Conservation (phyloP, 1,139 yeast genomes). For the Kodamaea suecica region DNA sequence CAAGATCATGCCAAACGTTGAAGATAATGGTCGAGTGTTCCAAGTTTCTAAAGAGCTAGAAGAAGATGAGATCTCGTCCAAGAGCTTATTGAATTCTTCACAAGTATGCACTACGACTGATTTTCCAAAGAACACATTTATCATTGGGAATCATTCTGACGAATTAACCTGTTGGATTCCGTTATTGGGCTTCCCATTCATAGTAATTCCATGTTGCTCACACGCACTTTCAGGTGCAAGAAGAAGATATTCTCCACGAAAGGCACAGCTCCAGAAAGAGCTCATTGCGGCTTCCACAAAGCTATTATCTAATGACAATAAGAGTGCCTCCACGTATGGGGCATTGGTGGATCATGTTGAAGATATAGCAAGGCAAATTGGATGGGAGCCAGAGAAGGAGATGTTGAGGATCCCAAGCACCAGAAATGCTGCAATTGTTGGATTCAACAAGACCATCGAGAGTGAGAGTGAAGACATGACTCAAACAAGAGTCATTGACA, state of each 20-base stretch:
- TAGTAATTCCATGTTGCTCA: constrained; percentile 95
- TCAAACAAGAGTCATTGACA: constrained; percentile 48
- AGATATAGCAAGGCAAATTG: constrained; percentile 59
- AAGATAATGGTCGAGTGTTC: constrained; percentile 60
- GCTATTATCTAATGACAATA: constrained; percentile 4
- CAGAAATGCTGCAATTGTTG: constrained; percentile 86
- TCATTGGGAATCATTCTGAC: constrained; percentile 94
- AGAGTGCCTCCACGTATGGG: constrained; percentile 60
- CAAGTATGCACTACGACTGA: constrained; percentile 63
- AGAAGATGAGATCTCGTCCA: constrained; percentile 20
- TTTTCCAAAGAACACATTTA: constrained; percentile 66
- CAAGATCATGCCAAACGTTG: constrained; percentile 49
- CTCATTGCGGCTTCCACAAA: constrained; percentile 5
- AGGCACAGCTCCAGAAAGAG: constrained; percentile 8
- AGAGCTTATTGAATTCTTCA: constrained; percentile 51
- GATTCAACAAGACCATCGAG: constrained; percentile 38
- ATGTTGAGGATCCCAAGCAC: constrained; percentile 93
- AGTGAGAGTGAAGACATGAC: constrained; percentile 27
- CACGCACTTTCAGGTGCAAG: constrained; percentile 79
- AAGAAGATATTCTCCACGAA: constrained; percentile 55
- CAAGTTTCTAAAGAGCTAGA: constrained; percentile 30
- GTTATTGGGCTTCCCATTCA: constrained; percentile 75
- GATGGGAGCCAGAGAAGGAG: constrained; percentile 85
- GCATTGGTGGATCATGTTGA: constrained; percentile 84
- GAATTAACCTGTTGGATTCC: constrained; percentile 97